phyloP scores from a whole-genome alignment of 352 stramenopile genomes.

The Elongisporangium undulatum region DNA sequence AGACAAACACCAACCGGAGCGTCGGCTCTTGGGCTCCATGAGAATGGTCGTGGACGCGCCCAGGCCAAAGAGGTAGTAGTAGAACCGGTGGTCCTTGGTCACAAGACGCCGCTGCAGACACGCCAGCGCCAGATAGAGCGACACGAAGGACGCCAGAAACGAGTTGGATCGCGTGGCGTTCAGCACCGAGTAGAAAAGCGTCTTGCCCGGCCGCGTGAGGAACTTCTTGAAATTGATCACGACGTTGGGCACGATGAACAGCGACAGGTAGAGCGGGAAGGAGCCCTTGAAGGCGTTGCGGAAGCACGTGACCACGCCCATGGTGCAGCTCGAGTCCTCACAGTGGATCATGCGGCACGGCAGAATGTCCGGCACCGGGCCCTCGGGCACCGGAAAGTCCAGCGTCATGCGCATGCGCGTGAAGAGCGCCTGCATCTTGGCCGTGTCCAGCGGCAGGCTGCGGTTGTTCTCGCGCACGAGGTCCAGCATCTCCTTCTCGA shows the following conservation, averaged over 20 bases:
- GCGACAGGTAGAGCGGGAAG: conserved; percentile 80
- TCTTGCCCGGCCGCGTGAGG: conserved; percentile 43
- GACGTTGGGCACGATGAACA: conserved; percentile 79
- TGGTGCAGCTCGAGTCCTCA: conserved; percentile 35
- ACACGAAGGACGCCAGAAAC: conserved; percentile 71
- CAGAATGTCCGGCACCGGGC: conserved; percentile 25
- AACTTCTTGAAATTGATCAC: conserved; percentile 85
- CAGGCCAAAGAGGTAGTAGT: conserved; percentile 73
- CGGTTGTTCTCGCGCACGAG: conserved; percentile 65
- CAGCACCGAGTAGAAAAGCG: conserved; percentile 49
- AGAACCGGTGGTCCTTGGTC: conserved; percentile 60
- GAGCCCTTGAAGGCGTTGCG: conserved; percentile 52
- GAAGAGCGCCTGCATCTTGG: conserved; percentile 39
- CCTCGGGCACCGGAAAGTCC: conserved; percentile 24
- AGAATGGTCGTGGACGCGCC: conserved; percentile 66
- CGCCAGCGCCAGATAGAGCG: conserved; percentile 61
- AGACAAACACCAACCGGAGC: conserved; percentile 39
- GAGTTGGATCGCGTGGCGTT: conserved; percentile 72
- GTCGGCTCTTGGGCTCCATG: conserved; percentile 72
- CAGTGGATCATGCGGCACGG: conserved; percentile 65
- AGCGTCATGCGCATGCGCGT: conserved; percentile 25
- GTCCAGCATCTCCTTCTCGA: conserved; percentile 55
- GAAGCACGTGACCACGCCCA: conserved; percentile 51
- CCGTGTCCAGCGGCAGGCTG: conserved; percentile 28
- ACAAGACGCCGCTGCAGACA: conserved; percentile 55